Percentiles rank a stretch among this genome's conserved stretches.
These are phyloP conservation scores for Arthrobotrys sphaeroides DNA, from an alignment of 2,329 filamentous ascomycete genomes.

Conservation along the genomic window DNA sequence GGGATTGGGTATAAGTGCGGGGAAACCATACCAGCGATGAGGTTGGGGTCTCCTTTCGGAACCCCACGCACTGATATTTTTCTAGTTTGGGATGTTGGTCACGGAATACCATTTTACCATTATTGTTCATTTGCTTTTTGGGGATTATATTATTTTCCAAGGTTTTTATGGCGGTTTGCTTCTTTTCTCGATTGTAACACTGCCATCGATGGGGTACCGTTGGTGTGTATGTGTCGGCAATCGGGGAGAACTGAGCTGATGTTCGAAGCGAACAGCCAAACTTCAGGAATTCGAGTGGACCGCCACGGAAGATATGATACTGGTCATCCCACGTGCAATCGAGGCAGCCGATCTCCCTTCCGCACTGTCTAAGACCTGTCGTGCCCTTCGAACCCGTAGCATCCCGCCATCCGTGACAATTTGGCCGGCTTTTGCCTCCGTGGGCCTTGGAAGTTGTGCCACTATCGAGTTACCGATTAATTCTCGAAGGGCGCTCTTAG, in stretches of 20 bases:
- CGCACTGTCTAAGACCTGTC: slow-evolving; percentile 24
- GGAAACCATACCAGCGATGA: slow-evolving; percentile 18
- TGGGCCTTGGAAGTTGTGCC: background rate
- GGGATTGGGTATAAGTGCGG: slow-evolving; percentile 47
- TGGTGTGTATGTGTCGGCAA: slow-evolving; percentile 4
- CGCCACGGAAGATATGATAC: slow-evolving; percentile 13
- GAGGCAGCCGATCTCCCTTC: slow-evolving; percentile 36
- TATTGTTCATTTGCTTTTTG: background rate
- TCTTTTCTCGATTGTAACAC: background rate
- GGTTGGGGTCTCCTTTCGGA: background rate
- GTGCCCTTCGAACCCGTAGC: background rate
- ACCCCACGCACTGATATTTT: slow-evolving; percentile 13
- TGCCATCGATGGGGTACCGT: background rate
- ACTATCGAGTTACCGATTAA: background rate
- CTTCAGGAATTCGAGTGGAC: slow-evolving; percentile 6
- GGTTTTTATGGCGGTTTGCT: background rate
- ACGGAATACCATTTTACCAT: background rate
- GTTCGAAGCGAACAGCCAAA: slow-evolving; percentile 4
- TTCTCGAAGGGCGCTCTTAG: slow-evolving; percentile 13
- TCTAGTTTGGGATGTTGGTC: slow-evolving; percentile 12
- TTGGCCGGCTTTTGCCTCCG: background rate
- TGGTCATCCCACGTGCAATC: slow-evolving; percentile 16
- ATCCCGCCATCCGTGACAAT: background rate
- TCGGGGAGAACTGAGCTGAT: slow-evolving; percentile 3
- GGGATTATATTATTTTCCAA: background rate